A percentile compares a stretch with the other conserved stretches of the same genome.
phyloP scores from a whole-genome alignment of 768 basidiomycete genomes.

The Lentinula sp. region DNA sequence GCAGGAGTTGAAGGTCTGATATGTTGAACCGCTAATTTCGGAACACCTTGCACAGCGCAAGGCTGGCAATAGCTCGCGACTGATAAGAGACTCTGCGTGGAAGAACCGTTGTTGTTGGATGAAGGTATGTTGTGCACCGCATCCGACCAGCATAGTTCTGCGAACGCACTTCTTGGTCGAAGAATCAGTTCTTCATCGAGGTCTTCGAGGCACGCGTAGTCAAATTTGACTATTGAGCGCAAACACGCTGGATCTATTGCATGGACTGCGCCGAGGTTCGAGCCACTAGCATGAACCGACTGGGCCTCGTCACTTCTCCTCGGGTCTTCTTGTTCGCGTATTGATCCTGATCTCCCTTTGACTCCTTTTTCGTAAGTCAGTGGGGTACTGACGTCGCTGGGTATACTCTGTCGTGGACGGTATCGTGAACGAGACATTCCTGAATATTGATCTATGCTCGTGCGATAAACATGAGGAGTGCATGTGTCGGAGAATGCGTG shows the following conservation, averaged over 20 bases:
- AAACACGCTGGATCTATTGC: conserved; percentile 9
- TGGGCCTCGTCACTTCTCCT: background rate
- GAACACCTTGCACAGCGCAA: background rate
- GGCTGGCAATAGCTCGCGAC: background rate
- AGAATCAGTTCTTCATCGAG: conserved; percentile 37
- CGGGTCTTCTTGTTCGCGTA: background rate
- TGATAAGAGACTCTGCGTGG: background rate
- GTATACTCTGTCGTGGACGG: background rate
- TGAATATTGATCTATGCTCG: background rate
- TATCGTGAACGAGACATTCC: background rate
- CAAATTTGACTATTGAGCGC: conserved; percentile 25
- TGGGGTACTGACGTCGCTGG: background rate
- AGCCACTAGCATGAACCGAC: background rate
- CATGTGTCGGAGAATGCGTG: background rate
- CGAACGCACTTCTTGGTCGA: conserved; percentile 33
- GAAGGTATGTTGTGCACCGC: conserved; percentile 20
- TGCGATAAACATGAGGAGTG: background rate
- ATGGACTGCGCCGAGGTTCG: background rate
- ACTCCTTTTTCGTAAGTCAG: background rate
- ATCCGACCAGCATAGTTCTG: conserved; percentile 34
- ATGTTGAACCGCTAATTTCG: background rate
- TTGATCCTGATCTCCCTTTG: background rate
- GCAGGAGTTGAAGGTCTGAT: background rate
- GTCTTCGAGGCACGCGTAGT: conserved; percentile 31
- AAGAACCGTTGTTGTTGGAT: background rate